phyloP scores from a whole-genome alignment of 2,329 filamentous ascomycete species.

The Orbilia quercus region DNA sequence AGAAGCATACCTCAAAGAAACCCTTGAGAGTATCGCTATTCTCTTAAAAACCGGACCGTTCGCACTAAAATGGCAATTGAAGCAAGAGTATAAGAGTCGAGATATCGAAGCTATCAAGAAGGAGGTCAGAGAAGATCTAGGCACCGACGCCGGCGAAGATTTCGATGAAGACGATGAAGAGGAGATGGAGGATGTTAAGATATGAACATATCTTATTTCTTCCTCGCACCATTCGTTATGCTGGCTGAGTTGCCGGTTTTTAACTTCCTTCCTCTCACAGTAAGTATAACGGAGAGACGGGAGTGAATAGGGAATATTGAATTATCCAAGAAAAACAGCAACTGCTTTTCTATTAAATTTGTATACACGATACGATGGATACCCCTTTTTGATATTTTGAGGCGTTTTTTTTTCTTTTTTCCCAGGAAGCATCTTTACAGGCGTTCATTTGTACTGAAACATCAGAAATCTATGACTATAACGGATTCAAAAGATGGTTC shows the following conservation, averaged over 20 bases:
- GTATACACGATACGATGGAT: slow-evolving; percentile 40
- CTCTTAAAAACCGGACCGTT: slow-evolving; percentile 85
- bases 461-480: not conserved
- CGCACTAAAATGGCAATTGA: slow-evolving; percentile 85
- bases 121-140: slow-evolving; percentile 68
- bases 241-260: no score
- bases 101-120: slow-evolving; percentile 64
- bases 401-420: slow-evolving; percentile 22
- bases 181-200: slow-evolving; percentile 65
- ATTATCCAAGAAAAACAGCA: not conserved
- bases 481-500: no score
- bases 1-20: slow-evolving; percentile 89
- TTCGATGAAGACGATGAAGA: slow-evolving; percentile 65
- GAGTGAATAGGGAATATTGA: not conserved
- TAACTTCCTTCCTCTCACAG: no score
- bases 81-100: slow-evolving; percentile 73
- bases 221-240: no score
- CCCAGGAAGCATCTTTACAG: slow-evolving; percentile 37
- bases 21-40: slow-evolving; percentile 82
- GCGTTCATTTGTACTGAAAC: slow-evolving; percentile 22
- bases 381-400: slow-evolving; percentile 37
- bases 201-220: slow-evolving; percentile 25
- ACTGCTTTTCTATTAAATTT: slow-evolving; percentile 18
- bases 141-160: slow-evolving; percentile 65
- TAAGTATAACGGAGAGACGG: not conserved